Evolutionary conservation across 768 basidiomycete genomes (phyloP).

Genomic region (Melanogaster broomeanus): DNA sequence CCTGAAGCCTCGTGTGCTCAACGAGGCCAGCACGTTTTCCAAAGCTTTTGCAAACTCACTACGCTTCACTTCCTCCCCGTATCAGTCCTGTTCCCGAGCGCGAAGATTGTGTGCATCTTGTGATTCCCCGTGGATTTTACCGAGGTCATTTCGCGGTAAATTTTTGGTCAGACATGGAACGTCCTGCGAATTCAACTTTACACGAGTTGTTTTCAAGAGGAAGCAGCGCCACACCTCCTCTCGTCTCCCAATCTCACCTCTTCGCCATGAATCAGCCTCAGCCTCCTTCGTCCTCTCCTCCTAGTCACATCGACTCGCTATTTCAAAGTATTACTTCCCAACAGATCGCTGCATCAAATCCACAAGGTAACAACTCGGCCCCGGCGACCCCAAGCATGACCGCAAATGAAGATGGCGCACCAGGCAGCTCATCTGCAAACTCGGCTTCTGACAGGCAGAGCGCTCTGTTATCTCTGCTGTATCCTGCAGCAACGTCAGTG

Average conservation of each 20-base stretch:
- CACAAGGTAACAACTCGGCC: constrained; percentile 42
- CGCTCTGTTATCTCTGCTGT: constrained; percentile 70
- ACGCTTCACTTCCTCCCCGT: constrained; percentile 3
- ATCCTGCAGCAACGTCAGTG: constrained; percentile 46
- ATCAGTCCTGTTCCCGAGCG: constrained; percentile 3
- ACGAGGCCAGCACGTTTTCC: constrained; percentile 22
- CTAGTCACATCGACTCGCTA: constrained; percentile 66
- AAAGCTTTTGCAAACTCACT: constrained; percentile 1
- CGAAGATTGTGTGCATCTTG: neutral
- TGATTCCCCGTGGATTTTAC: neutral
- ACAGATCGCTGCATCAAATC: constrained; percentile 39
- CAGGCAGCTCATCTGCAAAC: constrained; percentile 36
- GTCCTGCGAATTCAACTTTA: constrained; percentile 3
- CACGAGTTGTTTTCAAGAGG: constrained; percentile 51
- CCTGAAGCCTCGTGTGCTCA: constrained; percentile 32
- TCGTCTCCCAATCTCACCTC: constrained; percentile 32
- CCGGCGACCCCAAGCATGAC: constrained; percentile 45
- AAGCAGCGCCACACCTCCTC: constrained; percentile 55
- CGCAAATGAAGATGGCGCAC: constrained; percentile 41
- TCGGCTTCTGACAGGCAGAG: constrained; percentile 68
- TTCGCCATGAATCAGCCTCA: constrained; percentile 36
- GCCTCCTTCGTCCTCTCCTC: constrained; percentile 44
- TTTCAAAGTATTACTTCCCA: constrained; percentile 57
- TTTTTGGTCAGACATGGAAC: constrained; percentile 6
- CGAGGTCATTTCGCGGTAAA: neutral